phyloP scores from a whole-genome alignment of 805 yeast genomes.

The Blastobotrys robertii region DNA sequence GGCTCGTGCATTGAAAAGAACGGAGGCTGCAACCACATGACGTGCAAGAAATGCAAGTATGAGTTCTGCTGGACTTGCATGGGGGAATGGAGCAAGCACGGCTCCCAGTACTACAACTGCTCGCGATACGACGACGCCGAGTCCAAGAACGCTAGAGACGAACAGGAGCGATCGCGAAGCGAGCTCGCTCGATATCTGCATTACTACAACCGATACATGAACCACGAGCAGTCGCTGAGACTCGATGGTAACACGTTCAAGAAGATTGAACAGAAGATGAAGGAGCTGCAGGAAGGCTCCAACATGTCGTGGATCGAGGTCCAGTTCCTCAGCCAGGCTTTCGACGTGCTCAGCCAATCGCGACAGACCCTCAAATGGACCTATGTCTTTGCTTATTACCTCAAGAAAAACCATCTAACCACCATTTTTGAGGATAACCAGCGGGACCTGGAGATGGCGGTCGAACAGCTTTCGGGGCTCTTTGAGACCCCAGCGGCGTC shows the following conservation, averaged over 20 bases:
- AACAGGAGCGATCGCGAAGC: conserved; percentile 35
- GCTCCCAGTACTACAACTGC: conserved; percentile 56
- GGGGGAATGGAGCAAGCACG: conserved; percentile 66
- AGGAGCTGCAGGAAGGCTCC: conserved; percentile 50
- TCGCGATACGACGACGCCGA: conserved; percentile 41
- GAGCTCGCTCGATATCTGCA: conserved; percentile 60
- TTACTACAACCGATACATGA: conserved; percentile 62
- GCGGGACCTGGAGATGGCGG: conserved; percentile 49
- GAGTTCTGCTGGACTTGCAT: conserved; percentile 91
- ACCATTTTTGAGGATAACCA: conserved; percentile 65
- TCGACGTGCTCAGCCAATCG: conserved; percentile 52
- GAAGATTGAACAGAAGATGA: conserved; percentile 55
- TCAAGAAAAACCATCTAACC: conserved; percentile 44
- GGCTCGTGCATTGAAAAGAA: conserved; percentile 72
- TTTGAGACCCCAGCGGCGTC: conserved; percentile 34
- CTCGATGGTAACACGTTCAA: conserved; percentile 57
- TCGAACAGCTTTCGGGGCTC: conserved; percentile 57
- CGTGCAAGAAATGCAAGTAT: conserved; percentile 62
- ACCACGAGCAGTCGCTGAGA: conserved; percentile 67
- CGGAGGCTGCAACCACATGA: conserved; percentile 98
- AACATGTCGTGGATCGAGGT: conserved; percentile 81
- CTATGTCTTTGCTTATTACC: conserved; percentile 67
- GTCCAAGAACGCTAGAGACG: conserved; percentile 30
- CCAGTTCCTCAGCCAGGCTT: conserved; percentile 69
- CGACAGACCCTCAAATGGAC: conserved; percentile 84